phyloP scores from a whole-genome alignment of 2,329 filamentous ascomycete genomes.

The Pyricularia sp. region DNA sequence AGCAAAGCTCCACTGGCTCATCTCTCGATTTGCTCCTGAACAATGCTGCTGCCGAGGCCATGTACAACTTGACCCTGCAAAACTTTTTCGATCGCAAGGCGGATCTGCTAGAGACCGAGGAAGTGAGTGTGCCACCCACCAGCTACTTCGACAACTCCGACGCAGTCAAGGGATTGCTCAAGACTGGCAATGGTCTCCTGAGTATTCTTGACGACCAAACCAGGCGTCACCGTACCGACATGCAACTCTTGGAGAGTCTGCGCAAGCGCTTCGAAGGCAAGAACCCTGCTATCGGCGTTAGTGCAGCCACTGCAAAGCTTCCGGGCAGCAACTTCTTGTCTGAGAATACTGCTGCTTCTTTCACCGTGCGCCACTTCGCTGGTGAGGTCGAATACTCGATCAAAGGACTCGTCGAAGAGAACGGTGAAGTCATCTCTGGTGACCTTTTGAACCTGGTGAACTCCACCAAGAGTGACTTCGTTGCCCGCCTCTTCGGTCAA shows the following conservation, averaged over 20 bases:
- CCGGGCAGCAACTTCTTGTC: conserved; percentile 85
- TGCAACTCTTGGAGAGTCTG: conserved; percentile 80
- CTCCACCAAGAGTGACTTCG: conserved; percentile 76
- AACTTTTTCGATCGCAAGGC: conserved; percentile 94
- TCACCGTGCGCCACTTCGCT: conserved; percentile 89
- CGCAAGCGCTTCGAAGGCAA: conserved; percentile 90
- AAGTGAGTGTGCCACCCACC: conserved; percentile 77
- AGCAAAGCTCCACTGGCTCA: conserved; percentile 70
- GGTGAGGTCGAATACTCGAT: conserved; percentile 92
- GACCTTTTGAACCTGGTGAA: conserved; percentile 92
- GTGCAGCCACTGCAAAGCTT: conserved; percentile 59
- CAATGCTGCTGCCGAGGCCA: conserved; percentile 82
- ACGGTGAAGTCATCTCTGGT: conserved; percentile 88
- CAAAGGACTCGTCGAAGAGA: conserved; percentile 80
- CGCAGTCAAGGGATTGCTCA: conserved; percentile 80
- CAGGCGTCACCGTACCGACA: conserved; percentile 72
- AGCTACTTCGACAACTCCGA: conserved; percentile 98
- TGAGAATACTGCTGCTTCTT: conserved; percentile 64
- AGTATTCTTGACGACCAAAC: conserved; percentile 96
- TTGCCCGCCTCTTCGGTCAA: conserved; percentile 86
- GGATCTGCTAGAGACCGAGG: conserved; percentile 85
- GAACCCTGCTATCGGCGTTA: conserved; percentile 77
- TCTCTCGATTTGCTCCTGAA: conserved; percentile 84
- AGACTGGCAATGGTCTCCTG: conserved; percentile 81
- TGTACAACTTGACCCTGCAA: conserved; percentile 88